Evolutionary conservation across 2,329 filamentous ascomycete species (phyloP), one percentile per base, ranked within the genome.

Genomic region (Paracoccidioides brasiliensis): DNA sequence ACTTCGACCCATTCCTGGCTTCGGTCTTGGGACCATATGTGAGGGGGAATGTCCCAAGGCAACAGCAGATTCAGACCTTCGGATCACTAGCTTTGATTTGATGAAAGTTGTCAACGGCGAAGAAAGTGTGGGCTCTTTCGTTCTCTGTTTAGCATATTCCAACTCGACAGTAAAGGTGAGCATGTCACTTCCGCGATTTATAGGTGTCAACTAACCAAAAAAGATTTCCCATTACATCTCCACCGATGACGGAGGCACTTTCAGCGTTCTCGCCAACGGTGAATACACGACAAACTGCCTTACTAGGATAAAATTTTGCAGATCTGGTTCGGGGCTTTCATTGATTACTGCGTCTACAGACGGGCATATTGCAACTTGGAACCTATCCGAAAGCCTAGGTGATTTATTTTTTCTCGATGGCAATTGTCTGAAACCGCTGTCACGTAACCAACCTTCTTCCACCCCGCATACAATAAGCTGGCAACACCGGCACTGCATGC

Each of bases 81-180:
- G 91, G 12, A 87, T 96, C 60, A 88, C 84, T 72, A 82, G 84
- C 63, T 93, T 95, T 65, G 85, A 90, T 63, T 75, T 84, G 0
- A 58, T 72, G 6, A 64, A 62, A 44, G 59, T 67, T 8, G 58
- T 62, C 51, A 61, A 61, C 56, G 57, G 61, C 56, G 63, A 61
- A 2, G 61, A 58, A 15, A 59, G 53, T 35, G 60, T 62, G 37
- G 57, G 61, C 42, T 58, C 56, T 4, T 83, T 85, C 62, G 64
- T 81, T 2, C 76, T 96, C 55, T 82, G 81, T 0, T 78, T 95
- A 72, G 84, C 80, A 0, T 84, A 93, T 63, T 96, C 91, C 0
- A 91, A 96, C 70, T 96, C 91, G 0, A 82, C 79, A 2, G 68
- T 95, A 44, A 85, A 83, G 68, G 75, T 78, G 64, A 67, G 64